phyloP scores from a whole-genome alignment of 2,329 filamentous ascomycete species.

The Aspergillus sp. region DNA sequence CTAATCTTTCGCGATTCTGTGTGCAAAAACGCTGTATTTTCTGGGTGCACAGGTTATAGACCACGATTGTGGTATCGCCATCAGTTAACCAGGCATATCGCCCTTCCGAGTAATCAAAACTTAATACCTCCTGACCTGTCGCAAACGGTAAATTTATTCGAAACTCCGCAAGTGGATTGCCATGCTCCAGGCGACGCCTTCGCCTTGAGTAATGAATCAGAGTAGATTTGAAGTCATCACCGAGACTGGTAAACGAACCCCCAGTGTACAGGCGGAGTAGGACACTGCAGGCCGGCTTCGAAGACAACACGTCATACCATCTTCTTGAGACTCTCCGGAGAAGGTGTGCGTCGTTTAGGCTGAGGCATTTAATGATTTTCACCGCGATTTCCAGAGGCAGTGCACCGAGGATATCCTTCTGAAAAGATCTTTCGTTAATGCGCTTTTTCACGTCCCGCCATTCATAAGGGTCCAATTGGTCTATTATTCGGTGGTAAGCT shows the following conservation, averaged over 20 bases:
- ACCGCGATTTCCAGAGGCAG: conserved; percentile 35
- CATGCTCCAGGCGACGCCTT: conserved; percentile 25
- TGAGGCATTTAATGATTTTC: conserved; percentile 27
- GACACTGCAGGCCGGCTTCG: conserved; percentile 18
- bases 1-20: conserved; percentile 22
- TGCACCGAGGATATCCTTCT: conserved; percentile 33
- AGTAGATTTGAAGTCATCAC: not conserved
- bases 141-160: not conserved
- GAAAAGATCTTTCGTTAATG: conserved; percentile 23
- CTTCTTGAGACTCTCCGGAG: conserved; percentile 33
- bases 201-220: conserved; percentile 23
- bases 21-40: conserved; percentile 19
- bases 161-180: conserved; percentile 18
- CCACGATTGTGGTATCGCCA: conserved; percentile 10
- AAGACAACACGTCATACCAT: conserved; percentile 34
- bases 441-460: conserved; percentile 30
- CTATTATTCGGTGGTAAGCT: conserved; percentile 26
- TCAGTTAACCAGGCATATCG: conserved; percentile 21
- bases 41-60: conserved; percentile 15
- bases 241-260: not conserved
- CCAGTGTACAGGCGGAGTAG: conserved; percentile 19
- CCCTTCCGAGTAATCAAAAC: conserved; percentile 22
- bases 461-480: conserved; percentile 28
- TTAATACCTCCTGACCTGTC: not conserved
- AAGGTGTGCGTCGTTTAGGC: conserved; percentile 28